These are phyloP conservation scores for Coemansia pectinata DNA, from an alignment of 192 early-diverging fungal genomes.

Conservation along the genomic window DNA sequence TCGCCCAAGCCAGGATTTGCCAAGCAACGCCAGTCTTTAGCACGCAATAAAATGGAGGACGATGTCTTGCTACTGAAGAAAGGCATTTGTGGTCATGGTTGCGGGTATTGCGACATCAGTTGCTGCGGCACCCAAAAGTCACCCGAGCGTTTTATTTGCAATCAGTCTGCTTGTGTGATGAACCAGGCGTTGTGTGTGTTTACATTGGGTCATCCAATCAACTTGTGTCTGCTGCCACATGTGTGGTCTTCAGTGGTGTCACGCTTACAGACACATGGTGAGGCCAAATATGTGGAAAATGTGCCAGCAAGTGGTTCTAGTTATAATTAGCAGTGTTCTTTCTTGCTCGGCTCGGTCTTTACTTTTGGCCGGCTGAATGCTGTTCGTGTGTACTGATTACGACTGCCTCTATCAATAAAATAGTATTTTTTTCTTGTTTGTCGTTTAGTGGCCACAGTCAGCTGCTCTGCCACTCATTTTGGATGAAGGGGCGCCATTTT, in stretches of 20 bases:
- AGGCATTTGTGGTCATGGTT: not conserved
- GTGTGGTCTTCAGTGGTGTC: not conserved
- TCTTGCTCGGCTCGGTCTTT: not conserved
- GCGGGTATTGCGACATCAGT: not conserved
- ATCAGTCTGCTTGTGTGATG: not conserved
- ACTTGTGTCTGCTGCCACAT: not conserved
- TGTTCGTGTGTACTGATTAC: not conserved
- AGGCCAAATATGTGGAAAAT: not conserved
- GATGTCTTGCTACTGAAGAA: not conserved
- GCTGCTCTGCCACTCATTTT: not conserved
- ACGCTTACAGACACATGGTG: not conserved
- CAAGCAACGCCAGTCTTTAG: not conserved
- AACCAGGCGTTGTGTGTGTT: not conserved
- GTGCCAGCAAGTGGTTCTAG: not conserved
- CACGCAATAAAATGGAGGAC: not conserved
- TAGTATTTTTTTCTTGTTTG: not conserved
- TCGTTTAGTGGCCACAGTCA: not conserved
- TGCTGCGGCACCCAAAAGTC: not conserved
- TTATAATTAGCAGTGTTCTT: not conserved
- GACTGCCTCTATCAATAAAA: not conserved
- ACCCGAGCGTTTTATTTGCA: not conserved
- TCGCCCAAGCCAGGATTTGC: not conserved
- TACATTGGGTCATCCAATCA: not conserved
- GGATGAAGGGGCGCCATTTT: not conserved
- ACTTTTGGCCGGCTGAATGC: not conserved